Evolutionary conservation across 2,329 filamentous ascomycete genomes (phyloP), one percentile per base, ranked within the genome.

Genomic region (Didymella segeticola): DNA sequence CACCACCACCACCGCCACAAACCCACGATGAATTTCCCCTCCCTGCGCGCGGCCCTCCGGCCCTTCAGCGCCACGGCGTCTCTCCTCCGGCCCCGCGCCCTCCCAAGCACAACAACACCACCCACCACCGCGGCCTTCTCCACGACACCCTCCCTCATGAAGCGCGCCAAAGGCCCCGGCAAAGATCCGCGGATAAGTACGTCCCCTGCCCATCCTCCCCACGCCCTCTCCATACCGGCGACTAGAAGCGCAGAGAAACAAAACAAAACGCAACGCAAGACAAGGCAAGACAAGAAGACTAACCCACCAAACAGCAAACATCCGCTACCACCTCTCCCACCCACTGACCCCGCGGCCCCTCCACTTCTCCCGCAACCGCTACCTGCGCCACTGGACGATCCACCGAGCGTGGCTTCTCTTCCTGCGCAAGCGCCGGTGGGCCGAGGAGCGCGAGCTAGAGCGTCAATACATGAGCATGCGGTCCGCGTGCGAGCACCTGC

Each of bases 321-420:
- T 90, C 73, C 82, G 87, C 66, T 90, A 90, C 78, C 85, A 87
- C 75, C 84, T 90, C 64, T 77, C 83, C 67, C 88, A 90, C 74
- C 86, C 87, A 2, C 77, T 83, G 25, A 89, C 85, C 6, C 88
- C 87, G 0, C 85, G 87, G 11, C 93, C 95, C 1, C 85, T 99
- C 61, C 89, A 91, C 67, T 93, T 98, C 84, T 91, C 86, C 33
- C 91, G 93, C 66, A 89, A 89, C 76, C 88, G 95, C 51, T 85
- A 87, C 76, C 86, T 99, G 61, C 90, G 95, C 39, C 95, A 99
- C 82, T 99, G 95, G 95, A 98, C 95, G 45, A 98, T 99, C 76
- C 93, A 98, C 81, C 92, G 95, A 66, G 93, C 93, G 19, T 98
- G 93, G 91, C 83, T 90, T 68, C 82, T 98, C 25, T 89, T 89